These are phyloP conservation scores for Globisporangium rhizosaccharum DNA, from an alignment of 352 stramenopile species.

Conservation along the genomic window DNA sequence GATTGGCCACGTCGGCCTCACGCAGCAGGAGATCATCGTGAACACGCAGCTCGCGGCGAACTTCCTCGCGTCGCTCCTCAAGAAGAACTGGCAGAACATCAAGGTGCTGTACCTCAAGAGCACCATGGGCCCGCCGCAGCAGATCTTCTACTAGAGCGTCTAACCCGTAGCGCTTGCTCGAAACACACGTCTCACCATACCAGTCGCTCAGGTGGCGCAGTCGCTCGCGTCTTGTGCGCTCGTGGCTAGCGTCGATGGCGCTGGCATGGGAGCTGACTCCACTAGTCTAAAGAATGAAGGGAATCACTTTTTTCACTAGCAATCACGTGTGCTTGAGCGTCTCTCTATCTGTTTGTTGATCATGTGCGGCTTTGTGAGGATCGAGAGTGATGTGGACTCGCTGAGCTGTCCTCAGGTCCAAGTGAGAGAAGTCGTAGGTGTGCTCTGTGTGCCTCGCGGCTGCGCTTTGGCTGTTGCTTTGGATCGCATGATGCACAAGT, in stretches of 20 bases:
- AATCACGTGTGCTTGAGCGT: not conserved
- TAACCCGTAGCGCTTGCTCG: slow-evolving; percentile 10
- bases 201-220: not conserved
- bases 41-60: slow-evolving; percentile 99
- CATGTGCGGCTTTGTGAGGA: not conserved
- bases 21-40: slow-evolving; percentile 94
- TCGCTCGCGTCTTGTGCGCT: not conserved
- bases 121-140: slow-evolving; percentile 96
- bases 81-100: slow-evolving; percentile 99
- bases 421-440: too few relatives aligned
- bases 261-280: slow-evolving; percentile 33
- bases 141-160: slow-evolving; percentile 98
- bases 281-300: slow-evolving; percentile 42
- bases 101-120: slow-evolving; percentile 99
- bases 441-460: too few relatives aligned
- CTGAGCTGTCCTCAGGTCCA: too few relatives aligned
- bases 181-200: slow-evolving; percentile 36
- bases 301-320: slow-evolving; percentile 22
- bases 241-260: not conserved
- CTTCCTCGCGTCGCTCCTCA: slow-evolving; percentile 98
- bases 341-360: not conserved
- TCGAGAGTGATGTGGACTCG: too few relatives aligned
- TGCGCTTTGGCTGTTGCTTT: too few relatives aligned
- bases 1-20: slow-evolving; percentile 95
- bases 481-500: too few relatives aligned